Base-by-base conservation (phyloP, 2,329 filamentous ascomycete genomes). In the Ophiosphaerella korrae region DNA sequence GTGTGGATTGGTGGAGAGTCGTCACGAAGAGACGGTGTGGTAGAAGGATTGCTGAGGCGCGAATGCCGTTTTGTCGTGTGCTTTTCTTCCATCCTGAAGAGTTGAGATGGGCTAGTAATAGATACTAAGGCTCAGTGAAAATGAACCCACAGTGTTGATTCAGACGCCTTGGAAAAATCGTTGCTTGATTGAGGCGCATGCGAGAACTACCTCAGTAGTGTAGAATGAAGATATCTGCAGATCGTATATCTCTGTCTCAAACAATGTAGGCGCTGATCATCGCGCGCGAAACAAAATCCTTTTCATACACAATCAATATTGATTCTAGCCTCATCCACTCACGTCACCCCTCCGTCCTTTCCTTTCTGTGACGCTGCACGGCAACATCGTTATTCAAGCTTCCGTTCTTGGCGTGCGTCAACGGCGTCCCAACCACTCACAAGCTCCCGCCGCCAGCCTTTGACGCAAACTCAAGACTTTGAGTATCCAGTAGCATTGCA, bases 51-150 rank as follows among this genome's bases (percentile, higher is more conserved):
- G 12, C 31, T 8, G 7, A 23, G 38, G 23, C 18, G 34, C 11
- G 45, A 48, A 31, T 24, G 18, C n/a, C 45, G 38, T 18, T 42
- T 42, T 18, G 23, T 24, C 11, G 38, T 31, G 31, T 31, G 32
- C 21, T 48, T 48, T 36, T 48, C 45, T 31, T 48, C 45, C 45
- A 48, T 48, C 6, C 16, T 40, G 36, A 18, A n/a, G 21, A n/a
- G 11, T 37, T 11, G 18, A 6, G 9, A 24, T 5, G 13, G n/a
- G 18, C 16, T 21, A 31, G 2, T 43, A 31, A 3, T 43, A 29
- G 14, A n/a, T 23, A 23, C 18, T 9, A 33, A 7, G 1, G 14
- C 5, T 3, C 16, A 13, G 7, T 36, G 13, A 31, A 31, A 29
- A 18, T n/a, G 4, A 3, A 23, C 6, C 16, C 18, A 34, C 33